phyloP scores from a whole-genome alignment of 2,329 filamentous ascomycete species.

The Colletotrichum incanum region DNA sequence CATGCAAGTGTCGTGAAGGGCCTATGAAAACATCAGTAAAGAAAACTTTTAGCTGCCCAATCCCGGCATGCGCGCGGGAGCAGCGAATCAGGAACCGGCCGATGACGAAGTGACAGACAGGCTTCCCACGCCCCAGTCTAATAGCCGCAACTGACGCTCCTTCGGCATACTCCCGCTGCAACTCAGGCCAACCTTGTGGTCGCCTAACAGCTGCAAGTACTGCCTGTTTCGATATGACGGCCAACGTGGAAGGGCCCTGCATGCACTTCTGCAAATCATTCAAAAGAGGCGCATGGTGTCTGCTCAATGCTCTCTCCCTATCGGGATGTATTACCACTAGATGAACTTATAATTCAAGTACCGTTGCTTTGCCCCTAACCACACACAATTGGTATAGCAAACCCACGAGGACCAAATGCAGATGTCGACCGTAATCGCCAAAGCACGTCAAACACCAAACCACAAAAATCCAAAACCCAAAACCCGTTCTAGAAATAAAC shows the following conservation, averaged over 20 bases:
- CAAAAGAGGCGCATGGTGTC: neutral
- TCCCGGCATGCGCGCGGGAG: slow-evolving; percentile 27
- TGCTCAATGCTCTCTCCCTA: slow-evolving; percentile 27
- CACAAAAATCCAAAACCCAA: slow-evolving; percentile 23
- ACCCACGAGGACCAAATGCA: slow-evolving; percentile 38
- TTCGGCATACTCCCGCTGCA: slow-evolving; percentile 1
- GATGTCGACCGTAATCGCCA: slow-evolving; percentile 37
- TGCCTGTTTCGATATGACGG: neutral
- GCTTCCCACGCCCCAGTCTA: slow-evolving; percentile 19
- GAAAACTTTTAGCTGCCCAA: slow-evolving; percentile 36
- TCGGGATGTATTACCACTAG: slow-evolving; percentile 41
- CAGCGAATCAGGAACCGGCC: slow-evolving; percentile 33
- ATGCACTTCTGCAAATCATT: neutral
- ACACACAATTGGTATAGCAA: slow-evolving; percentile 40
- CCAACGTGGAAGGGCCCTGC: neutral
- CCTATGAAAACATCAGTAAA: slow-evolving; percentile 6
- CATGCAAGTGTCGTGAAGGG: slow-evolving; percentile 5
- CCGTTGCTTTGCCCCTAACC: slow-evolving; percentile 36
- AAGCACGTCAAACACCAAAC: slow-evolving; percentile 35
- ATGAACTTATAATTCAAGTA: slow-evolving; percentile 39
- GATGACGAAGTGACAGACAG: slow-evolving; percentile 35
- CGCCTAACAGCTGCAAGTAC: neutral
- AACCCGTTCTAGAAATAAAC: slow-evolving; percentile 36
- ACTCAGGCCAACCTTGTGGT: slow-evolving; percentile 10
- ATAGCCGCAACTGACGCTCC: slow-evolving; percentile 26